Evolutionary conservation across 2,329 filamentous ascomycete genomes (phyloP).

Genomic region (Stylonectria norvegica): DNA sequence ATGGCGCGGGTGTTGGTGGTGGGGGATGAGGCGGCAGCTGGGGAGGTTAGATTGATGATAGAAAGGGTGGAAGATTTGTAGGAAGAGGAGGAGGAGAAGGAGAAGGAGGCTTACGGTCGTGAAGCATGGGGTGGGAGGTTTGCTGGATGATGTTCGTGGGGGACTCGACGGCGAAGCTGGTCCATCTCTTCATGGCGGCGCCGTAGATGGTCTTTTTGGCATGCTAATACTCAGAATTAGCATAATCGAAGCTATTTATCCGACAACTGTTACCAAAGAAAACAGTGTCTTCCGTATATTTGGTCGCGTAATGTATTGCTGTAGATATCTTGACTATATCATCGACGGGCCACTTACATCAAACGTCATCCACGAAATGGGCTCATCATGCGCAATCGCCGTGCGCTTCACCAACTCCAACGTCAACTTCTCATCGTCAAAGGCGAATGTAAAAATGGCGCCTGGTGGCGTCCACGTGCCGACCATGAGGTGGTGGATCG

Average conservation of each 20-base stretch:
- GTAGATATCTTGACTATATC: too few relatives aligned
- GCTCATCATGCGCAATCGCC: constrained; percentile 76
- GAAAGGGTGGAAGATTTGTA: not conserved
- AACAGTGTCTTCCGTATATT: too few relatives aligned
- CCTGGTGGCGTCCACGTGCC: constrained; percentile 89
- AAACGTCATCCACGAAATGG: constrained; percentile 92
- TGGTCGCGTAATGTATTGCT: too few relatives aligned
- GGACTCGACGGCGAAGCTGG: constrained; percentile 72
- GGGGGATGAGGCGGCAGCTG: constrained; percentile 64
- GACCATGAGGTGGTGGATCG: constrained; percentile 82
- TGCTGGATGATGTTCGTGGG: constrained; percentile 74
- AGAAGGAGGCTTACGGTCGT: constrained; percentile 59
- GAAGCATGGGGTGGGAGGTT: constrained; percentile 69
- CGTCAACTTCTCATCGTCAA: constrained; percentile 76
- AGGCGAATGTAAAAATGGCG: constrained; percentile 84
- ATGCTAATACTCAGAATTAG: too few relatives aligned
- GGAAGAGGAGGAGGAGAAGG: not conserved
- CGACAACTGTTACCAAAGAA: too few relatives aligned
- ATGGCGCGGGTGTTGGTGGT: constrained; percentile 84
- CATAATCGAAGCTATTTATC: too few relatives aligned
- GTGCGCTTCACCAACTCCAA: constrained; percentile 76
- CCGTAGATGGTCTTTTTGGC: constrained; percentile 81
- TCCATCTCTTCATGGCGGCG: constrained; percentile 91
- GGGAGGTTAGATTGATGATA: constrained; percentile 4
- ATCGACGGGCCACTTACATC: constrained; percentile 63